Percentiles rank a stretch among this genome's conserved stretches.
Evolutionary conservation across 108 stramenopile species (phyloP).

Genomic region (Parietichytrium sp.): DNA sequence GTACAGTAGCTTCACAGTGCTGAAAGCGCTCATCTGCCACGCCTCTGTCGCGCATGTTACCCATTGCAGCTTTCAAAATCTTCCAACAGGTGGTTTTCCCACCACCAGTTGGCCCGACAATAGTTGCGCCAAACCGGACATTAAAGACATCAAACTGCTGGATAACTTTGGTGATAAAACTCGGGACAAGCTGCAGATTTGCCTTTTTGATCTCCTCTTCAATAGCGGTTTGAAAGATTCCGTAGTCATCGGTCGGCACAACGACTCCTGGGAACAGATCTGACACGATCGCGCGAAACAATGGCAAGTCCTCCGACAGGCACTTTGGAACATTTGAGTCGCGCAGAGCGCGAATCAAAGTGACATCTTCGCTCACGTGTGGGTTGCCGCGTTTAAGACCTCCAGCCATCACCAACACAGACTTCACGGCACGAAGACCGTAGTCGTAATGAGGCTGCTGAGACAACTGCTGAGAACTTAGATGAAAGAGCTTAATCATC

Average conservation of each 20-base stretch:
- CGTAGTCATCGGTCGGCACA: constrained; percentile 64
- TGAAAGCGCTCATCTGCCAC: constrained; percentile 55
- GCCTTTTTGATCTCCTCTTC: constrained; percentile 40
- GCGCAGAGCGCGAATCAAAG: constrained; percentile 64
- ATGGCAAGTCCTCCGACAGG: constrained; percentile 65
- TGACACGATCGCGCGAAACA: constrained; percentile 64
- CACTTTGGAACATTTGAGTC: constrained; percentile 71
- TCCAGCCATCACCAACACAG: constrained; percentile 61
- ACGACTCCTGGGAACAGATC: constrained; percentile 66
- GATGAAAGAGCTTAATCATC: constrained; percentile 70
- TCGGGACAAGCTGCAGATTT: constrained; percentile 50
- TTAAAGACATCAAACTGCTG: constrained; percentile 74
- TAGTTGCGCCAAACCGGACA: constrained; percentile 68
- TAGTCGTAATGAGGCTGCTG: constrained; percentile 74
- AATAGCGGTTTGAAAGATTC: constrained; percentile 52
- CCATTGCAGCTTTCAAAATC: constrained; percentile 62
- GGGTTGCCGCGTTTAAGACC: constrained; percentile 56
- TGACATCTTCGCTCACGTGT: constrained; percentile 59
- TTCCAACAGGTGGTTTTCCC: constrained; percentile 68
- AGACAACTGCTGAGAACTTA: constrained; percentile 67
- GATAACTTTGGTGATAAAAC: constrained; percentile 65
- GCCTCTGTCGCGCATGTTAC: constrained; percentile 51
- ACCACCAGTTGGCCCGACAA: constrained; percentile 67
- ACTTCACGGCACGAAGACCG: constrained; percentile 67
- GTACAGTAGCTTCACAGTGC: constrained; percentile 54